Evolutionary conservation across 495 filamentous ascomycete genomes (phyloP).

Genomic region (Lineolata rhizophorae): DNA sequence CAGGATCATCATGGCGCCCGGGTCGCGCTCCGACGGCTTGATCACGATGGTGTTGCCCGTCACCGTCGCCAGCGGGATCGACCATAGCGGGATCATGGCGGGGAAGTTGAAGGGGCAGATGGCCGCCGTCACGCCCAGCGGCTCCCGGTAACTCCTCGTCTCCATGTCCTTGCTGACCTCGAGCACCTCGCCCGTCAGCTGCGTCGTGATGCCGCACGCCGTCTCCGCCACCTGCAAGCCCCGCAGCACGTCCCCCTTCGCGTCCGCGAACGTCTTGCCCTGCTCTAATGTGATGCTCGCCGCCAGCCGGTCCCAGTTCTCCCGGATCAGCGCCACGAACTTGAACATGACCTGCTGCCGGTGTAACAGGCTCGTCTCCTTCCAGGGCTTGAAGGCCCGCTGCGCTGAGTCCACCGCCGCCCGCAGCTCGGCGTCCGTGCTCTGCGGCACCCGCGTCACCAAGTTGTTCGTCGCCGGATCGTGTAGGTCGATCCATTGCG

Average conservation of each 20-base stretch:
- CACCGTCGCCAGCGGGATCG: conserved; percentile 79
- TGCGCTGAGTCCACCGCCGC: conserved; percentile 74
- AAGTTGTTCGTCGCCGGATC: conserved; percentile 97
- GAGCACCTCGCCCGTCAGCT: conserved; percentile 81
- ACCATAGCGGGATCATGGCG: conserved; percentile 98
- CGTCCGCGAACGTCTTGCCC: conserved; percentile 95
- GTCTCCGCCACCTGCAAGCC: conserved; percentile 95
- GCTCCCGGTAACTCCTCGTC: conserved; percentile 80
- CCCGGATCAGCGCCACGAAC: conserved; percentile 70
- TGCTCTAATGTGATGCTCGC: conserved; percentile 95
- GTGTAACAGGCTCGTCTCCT: conserved; percentile 57
- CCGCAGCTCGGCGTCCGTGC: conserved; percentile 69
- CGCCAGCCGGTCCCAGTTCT: conserved; percentile 89
- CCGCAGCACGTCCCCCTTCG: conserved; percentile 82
- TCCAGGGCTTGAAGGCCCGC: conserved; percentile 81
- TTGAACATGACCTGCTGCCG: conserved; percentile 97
- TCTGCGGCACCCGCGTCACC: conserved; percentile 92
- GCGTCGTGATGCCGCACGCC: conserved; percentile 80
- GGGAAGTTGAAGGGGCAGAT: conserved; percentile 99
- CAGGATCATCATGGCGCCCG: conserved; percentile 95
- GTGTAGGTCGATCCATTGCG: conserved; percentile 73
- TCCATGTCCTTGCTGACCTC: conserved; percentile 99
- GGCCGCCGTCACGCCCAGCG: conserved; percentile 80
- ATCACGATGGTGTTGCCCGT: conserved; percentile 88
- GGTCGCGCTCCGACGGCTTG: conserved; percentile 95